phyloP scores from a whole-genome alignment of 305 asterid genomes.

The Withania somnifera region DNA sequence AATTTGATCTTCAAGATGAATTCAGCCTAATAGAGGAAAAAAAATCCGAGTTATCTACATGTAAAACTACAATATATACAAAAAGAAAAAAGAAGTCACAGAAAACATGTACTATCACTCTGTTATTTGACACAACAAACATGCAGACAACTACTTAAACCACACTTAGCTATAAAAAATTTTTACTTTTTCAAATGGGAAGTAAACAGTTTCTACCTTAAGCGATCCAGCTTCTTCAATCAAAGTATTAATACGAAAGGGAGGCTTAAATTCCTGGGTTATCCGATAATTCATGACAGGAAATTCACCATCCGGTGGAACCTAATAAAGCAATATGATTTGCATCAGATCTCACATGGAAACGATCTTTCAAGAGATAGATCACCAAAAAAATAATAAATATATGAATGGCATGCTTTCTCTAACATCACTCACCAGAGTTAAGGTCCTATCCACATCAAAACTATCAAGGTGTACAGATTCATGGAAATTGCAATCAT shows the following conservation, averaged over 20 bases:
- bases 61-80: neutral
- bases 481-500: slow-evolving; percentile 99
- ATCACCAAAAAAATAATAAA: neutral
- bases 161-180: neutral
- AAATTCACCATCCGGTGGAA: slow-evolving; percentile 97
- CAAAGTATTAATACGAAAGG: slow-evolving; percentile 76
- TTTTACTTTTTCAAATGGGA: neutral
- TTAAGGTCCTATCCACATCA: slow-evolving; percentile 83
- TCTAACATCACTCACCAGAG: slow-evolving; percentile 49
- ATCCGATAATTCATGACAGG: slow-evolving; percentile 99
- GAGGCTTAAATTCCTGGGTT: slow-evolving; percentile 99
- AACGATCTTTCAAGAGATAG: neutral
- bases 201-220: slow-evolving; percentile 38
- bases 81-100: neutral
- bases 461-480: slow-evolving; percentile 94
- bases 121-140: neutral
- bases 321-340: slow-evolving; percentile 32
- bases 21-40: slow-evolving; percentile 60
- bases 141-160: neutral
- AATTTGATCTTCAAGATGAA: slow-evolving; percentile 83
- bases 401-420: slow-evolving; percentile 1
- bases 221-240: slow-evolving; percentile 91
- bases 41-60: neutral
- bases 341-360: slow-evolving; percentile 2
- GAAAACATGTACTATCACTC: slow-evolving; percentile 2